Base-by-base conservation (phyloP, 2,329 filamentous ascomycete genomes). In the Teratosphaeria destructans region DNA sequence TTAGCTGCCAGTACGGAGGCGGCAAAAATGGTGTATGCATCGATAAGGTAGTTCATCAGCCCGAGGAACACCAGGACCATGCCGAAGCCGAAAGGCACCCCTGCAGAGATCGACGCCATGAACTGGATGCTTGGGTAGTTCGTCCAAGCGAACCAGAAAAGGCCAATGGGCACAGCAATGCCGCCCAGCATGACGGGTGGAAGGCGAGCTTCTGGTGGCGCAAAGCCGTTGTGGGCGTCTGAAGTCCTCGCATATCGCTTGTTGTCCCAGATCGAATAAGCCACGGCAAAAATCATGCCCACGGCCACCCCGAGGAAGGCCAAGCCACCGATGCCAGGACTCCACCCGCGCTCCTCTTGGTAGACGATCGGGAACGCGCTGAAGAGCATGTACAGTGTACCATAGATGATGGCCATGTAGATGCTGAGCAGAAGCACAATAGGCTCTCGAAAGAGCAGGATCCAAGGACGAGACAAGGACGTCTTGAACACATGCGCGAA, bases 1-100 rank as follows among this genome's bases (percentile, higher is more conserved):
- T 92, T 90, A 55, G 87, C 87, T 2, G 89, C 88, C 8, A 92
- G 77, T 0, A 86, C 87, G 0, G 85, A 89, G 0, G 88, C 88
- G 0, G 89, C 88, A 63, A 86, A 93, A 66, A 92, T 87, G 8
- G 86, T 85, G 71, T 90, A 81, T 5, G 83, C 76, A 67, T 89
- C 87, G 62, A 89, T 82, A 12, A 89, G 78, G 72, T 88, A 89
- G 73, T 84, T 86, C 68, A 84, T 79, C 54, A 85, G 73, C 5
- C 78, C 78, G n/a, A 89, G 73, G 76, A 89, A 89, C 39, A 89
- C 83, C 34, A 86, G 72, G 1, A 88, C 82, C 67, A 86, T 81
- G 49, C 81, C 81, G 62, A 82, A 82, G 4, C 81, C 81, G 66
- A 83, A 83, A 0, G 80, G 80, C 7, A 78, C 77, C 2, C 76